phyloP scores from a whole-genome alignment of 768 basidiomycete genomes.

The Lactarius akahatsu region DNA sequence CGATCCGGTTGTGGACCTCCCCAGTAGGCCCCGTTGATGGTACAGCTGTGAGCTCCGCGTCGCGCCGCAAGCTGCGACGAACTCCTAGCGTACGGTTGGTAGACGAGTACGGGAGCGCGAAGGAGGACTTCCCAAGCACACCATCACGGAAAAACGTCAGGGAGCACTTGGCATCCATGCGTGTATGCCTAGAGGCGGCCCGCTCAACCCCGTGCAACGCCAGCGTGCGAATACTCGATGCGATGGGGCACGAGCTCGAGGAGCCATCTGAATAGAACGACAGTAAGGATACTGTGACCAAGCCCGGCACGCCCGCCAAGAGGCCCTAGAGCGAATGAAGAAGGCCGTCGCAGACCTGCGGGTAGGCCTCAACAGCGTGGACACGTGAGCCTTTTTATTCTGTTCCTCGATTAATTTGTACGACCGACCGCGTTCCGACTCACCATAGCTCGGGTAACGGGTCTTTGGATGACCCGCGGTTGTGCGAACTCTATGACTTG shows the following conservation, averaged over 20 bases:
- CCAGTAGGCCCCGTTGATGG: conserved; percentile 30
- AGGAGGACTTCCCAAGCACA: conserved; percentile 19
- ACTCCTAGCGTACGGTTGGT: conserved; percentile 58
- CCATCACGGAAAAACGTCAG: conserved; percentile 28
- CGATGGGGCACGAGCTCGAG: conserved; percentile 62
- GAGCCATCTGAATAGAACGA: conserved; percentile 32
- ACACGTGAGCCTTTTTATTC: conserved; percentile 45
- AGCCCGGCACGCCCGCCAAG: conserved; percentile 41
- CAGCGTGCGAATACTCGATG: conserved; percentile 64
- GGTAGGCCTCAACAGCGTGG: conserved; percentile 54
- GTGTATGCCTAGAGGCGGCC: conserved; percentile 20
- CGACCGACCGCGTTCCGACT: conserved; percentile 16
- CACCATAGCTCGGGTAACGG: conserved; percentile 40
- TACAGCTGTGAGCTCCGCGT: conserved; percentile 26
- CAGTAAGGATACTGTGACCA: conserved; percentile 29
- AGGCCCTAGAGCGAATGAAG: conserved; percentile 58
- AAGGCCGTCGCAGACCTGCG: conserved; percentile 57
- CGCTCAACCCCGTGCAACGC: conserved; percentile 36
- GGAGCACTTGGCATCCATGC: conserved; percentile 30
- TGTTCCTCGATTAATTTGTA: conserved; percentile 8
- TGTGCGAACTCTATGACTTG: conserved; percentile 51
- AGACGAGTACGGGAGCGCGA: conserved; percentile 58
- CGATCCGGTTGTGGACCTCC: not conserved
- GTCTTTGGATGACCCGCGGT: conserved; percentile 43
- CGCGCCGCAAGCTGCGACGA: conserved; percentile 43